A percentile compares a stretch with the other conserved stretches of the same genome.
phyloP scores from a whole-genome alignment of 495 filamentous ascomycete genomes.

The Trichoderma reesei region DNA sequence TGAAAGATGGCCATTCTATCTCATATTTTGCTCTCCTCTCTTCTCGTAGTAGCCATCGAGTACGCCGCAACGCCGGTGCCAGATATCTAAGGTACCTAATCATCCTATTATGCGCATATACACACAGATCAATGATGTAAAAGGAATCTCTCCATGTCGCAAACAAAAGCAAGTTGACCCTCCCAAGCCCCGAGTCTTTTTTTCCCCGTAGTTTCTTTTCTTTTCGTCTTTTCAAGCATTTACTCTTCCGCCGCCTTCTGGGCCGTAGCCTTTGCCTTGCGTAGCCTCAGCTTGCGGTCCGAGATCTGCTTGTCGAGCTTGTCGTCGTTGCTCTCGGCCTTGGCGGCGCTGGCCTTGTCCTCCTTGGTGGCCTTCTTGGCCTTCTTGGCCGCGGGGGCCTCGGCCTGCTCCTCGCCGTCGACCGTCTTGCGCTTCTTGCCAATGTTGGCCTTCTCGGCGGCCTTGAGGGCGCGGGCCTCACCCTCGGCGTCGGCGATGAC shows the following conservation, averaged over 20 bases:
- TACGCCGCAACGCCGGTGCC: conserved; percentile 5
- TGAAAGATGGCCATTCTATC: not conserved
- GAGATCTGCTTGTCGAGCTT: conserved; percentile 51
- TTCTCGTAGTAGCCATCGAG: not conserved
- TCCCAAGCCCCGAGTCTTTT: not conserved
- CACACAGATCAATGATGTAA: conserved; percentile 6
- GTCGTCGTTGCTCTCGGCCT: conserved; percentile 39
- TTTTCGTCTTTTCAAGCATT: not conserved
- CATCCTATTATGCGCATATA: conserved; percentile 6
- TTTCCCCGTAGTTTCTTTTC: not conserved
- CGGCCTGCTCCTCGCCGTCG: conserved; percentile 33
- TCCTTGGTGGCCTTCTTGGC: conserved; percentile 20
- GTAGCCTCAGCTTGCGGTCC: conserved; percentile 48
- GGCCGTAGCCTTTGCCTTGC: conserved; percentile 48
- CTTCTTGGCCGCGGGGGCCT: conserved; percentile 45
- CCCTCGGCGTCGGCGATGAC: conserved; percentile 55
- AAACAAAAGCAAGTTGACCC: no score
- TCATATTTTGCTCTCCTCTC: not conserved
- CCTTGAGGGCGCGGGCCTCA: conserved; percentile 32
- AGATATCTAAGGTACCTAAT: conserved; percentile 8
- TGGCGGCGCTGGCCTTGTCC: no score
- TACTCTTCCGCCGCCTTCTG: conserved; percentile 43
- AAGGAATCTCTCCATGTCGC: not conserved
- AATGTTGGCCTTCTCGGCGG: conserved; percentile 44
- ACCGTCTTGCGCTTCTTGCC: conserved; percentile 58